Conservation (phyloP, 495 filamentous ascomycete genomes). For the Penicillium angulare region DNA sequence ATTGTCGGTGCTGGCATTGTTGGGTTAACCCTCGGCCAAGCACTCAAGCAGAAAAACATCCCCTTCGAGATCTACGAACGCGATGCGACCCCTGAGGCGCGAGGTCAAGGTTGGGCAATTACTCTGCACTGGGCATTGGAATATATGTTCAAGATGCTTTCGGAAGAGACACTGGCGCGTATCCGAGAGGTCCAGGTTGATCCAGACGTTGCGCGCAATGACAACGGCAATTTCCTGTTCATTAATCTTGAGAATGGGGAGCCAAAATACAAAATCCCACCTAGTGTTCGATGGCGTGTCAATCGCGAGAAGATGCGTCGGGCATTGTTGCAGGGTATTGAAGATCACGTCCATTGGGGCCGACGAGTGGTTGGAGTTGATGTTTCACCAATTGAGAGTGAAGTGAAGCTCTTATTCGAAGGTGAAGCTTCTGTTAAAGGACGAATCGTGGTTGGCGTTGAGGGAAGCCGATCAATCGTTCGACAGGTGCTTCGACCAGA, state of each 20-base stretch:
- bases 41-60: conserved; percentile 41
- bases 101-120: conserved; percentile 56
- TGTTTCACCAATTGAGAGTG: background rate
- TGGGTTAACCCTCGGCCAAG: conserved; percentile 56
- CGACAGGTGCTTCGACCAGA: conserved; percentile 37
- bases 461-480: conserved; percentile 47
- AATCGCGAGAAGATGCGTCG: conserved; percentile 25
- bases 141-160: conserved; percentile 48
- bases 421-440: conserved; percentile 14
- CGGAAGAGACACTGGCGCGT: conserved; percentile 38
- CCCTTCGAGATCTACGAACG: conserved; percentile 55
- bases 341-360: conserved; percentile 27
- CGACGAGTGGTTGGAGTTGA: conserved; percentile 11
- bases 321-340: conserved; percentile 23
- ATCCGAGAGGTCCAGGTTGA: conserved; percentile 53
- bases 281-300: conserved; percentile 25
- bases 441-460: conserved; percentile 42
- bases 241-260: conserved; percentile 29
- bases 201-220: conserved; percentile 27
- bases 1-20: conserved; percentile 59
- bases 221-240: conserved; percentile 33
- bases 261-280: conserved; percentile 25
- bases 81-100: conserved; percentile 38
- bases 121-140: conserved; percentile 58
- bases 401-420: conserved; percentile 17